Evolutionary conservation across 495 filamentous ascomycete species (phyloP).

Genomic region (Daldinia grandis): DNA sequence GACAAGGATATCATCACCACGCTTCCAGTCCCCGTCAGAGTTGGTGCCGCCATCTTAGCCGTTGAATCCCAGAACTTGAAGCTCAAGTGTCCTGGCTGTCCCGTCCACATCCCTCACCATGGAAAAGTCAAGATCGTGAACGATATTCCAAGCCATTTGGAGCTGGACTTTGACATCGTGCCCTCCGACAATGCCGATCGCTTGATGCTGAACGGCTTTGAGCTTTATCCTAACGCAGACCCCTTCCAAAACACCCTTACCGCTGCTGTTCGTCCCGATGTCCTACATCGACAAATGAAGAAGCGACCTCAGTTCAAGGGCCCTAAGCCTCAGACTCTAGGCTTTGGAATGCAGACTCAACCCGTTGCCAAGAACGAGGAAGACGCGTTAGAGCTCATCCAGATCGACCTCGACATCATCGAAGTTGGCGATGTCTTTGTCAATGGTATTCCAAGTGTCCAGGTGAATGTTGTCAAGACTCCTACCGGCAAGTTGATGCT

Average conservation of each 20-base stretch:
- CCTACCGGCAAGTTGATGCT: conserved; percentile 54
- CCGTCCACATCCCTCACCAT: conserved; percentile 42
- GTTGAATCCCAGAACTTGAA: conserved; percentile 41
- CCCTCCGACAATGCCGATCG: conserved; percentile 44
- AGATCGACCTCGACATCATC: conserved; percentile 58
- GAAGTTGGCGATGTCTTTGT: conserved; percentile 58
- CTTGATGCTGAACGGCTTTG: conserved; percentile 55
- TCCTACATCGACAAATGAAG: conserved; percentile 27
- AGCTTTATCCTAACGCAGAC: conserved; percentile 53
- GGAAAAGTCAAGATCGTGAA: conserved; percentile 36
- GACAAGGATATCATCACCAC: conserved; percentile 39
- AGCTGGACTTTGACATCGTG: conserved; percentile 52
- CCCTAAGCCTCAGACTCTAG: conserved; percentile 45
- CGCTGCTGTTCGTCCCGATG: conserved; percentile 40
- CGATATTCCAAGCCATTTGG: conserved; percentile 51
- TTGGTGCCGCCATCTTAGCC: conserved; percentile 13
- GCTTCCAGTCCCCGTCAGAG: conserved; percentile 42
- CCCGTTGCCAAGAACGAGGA: conserved; percentile 43
- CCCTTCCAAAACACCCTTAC: conserved; percentile 40
- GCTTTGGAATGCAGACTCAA: conserved; percentile 49
- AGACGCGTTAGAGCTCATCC: conserved; percentile 50
- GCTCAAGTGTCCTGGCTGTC: conserved; percentile 56
- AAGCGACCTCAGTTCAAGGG: conserved; percentile 27
- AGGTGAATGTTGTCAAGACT: conserved; percentile 56
- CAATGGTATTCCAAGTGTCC: conserved; percentile 55